These are phyloP conservation scores for Populus pruinosa DNA, from an alignment of 345 rosid genomes.

Conservation along the genomic window DNA sequence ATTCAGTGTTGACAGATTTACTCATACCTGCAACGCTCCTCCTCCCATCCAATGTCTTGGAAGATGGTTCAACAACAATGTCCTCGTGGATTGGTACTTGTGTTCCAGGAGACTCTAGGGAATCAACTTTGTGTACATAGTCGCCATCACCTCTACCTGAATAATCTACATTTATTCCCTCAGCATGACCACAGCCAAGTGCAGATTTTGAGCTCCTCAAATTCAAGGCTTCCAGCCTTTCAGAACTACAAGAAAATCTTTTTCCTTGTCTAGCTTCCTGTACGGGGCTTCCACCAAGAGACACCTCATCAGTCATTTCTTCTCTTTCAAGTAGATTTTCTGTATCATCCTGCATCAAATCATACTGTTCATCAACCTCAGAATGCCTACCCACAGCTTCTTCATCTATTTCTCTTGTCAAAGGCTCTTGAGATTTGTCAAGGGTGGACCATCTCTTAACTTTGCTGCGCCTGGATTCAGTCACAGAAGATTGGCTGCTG, in stretches of 20 bases:
- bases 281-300: constrained; percentile 25
- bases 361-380: constrained; percentile 41
- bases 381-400: constrained; percentile 37
- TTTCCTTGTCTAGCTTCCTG: constrained; percentile 14
- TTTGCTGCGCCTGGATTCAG: constrained; percentile 25
- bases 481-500: constrained; percentile 26
- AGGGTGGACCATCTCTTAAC: constrained; percentile 26
- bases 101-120: constrained; percentile 21
- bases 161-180: constrained; percentile 26
- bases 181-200: constrained; percentile 20
- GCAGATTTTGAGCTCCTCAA: constrained; percentile 26
- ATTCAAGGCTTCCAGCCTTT: constrained; percentile 31
- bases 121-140: constrained; percentile 19
- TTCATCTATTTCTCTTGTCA: constrained; percentile 33
- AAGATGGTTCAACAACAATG: constrained; percentile 12
- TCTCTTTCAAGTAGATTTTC: constrained; percentile 32
- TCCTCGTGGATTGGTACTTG: constrained; percentile 5
- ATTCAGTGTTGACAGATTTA: constrained; percentile 28
- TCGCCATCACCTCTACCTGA: constrained; percentile 20
- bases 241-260: constrained; percentile 26
- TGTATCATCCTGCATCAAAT: constrained; percentile 28
- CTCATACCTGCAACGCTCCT: constrained; percentile 24
- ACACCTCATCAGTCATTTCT: constrained; percentile 26
- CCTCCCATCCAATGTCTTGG: constrained; percentile 21
- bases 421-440: constrained; percentile 35